Percentiles rank a stretch among this genome's conserved stretches.
Evolutionary conservation across 2,329 filamentous ascomycete species (phyloP).

Genomic region (Beauveria bassiana): DNA sequence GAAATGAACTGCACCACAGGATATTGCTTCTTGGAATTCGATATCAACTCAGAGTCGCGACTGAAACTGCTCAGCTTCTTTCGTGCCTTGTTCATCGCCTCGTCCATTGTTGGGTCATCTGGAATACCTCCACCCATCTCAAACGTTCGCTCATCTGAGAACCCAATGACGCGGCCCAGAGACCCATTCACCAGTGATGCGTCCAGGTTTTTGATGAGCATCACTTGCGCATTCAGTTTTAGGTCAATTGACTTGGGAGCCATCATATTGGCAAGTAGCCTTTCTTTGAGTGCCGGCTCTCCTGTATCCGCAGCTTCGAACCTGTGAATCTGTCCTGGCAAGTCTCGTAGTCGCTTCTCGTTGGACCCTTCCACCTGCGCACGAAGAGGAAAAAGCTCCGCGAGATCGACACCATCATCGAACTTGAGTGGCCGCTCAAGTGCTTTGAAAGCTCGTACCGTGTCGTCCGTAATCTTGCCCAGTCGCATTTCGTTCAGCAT

Average conservation of each 20-base stretch:
- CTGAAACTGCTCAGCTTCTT: constrained; percentile 50
- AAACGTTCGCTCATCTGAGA: constrained; percentile 32
- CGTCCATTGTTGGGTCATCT: constrained; percentile 33
- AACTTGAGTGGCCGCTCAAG: constrained; percentile 65
- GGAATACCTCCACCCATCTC: constrained; percentile 32
- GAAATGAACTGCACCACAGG: constrained; percentile 80
- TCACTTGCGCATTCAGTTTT: constrained; percentile 91
- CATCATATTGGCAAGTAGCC: constrained; percentile 83
- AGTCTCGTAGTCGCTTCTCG: constrained; percentile 58
- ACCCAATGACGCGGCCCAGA: constrained; percentile 65
- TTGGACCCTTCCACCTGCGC: constrained; percentile 87
- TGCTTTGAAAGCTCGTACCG: constrained; percentile 66
- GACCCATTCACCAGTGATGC: constrained; percentile 91
- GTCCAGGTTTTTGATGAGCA: constrained; percentile 99
- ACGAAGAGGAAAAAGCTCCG: constrained; percentile 88
- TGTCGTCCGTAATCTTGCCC: constrained; percentile 69
- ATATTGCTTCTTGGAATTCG: constrained; percentile 50
- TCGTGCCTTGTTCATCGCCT: constrained; percentile 39
- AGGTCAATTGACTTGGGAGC: constrained; percentile 72
- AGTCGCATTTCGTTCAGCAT: constrained; percentile 99
- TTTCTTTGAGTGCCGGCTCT: constrained; percentile 64
- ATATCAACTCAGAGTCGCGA: constrained; percentile 33
- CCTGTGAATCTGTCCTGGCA: constrained; percentile 59
- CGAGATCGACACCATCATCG: constrained; percentile 61
- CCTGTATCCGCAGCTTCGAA: constrained; percentile 74